These are phyloP conservation scores for Caloboletus firmus DNA, from an alignment of 1,284 basidiomycete species.

Conservation along the genomic window DNA sequence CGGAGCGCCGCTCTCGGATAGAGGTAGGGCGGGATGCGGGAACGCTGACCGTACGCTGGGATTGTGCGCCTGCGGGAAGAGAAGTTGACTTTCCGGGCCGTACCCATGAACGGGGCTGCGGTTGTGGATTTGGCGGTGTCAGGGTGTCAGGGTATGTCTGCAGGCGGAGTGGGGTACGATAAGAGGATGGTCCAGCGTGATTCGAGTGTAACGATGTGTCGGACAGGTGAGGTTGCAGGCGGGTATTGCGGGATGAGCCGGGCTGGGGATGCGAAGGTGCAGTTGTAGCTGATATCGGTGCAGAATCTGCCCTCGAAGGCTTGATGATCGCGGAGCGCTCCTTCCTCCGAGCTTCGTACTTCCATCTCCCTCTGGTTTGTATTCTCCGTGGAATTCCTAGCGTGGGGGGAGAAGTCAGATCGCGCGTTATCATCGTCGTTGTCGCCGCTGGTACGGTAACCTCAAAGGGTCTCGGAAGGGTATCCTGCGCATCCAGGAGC, in stretches of 20 bases:
- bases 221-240: neutral
- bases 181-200: neutral
- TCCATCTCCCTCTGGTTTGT: neutral
- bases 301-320: neutral
- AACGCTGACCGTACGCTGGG: neutral
- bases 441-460: constrained; percentile 9
- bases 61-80: neutral
- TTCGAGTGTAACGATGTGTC: neutral
- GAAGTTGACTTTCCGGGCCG: neutral
- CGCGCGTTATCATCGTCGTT: neutral
- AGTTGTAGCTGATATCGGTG: neutral
- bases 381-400: constrained; percentile 4
- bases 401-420: neutral
- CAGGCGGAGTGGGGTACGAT: constrained; percentile 1
- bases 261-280: neutral
- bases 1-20: constrained; percentile 8
- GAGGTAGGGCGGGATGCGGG: neutral
- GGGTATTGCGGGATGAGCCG: neutral
- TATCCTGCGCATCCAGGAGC: constrained; percentile 22
- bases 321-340: neutral
- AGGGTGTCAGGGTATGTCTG: neutral
- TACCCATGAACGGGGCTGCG: neutral
- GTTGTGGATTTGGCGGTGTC: neutral
- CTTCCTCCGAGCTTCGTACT: neutral
- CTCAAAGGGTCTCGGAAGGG: constrained; percentile 29